phyloP scores from a whole-genome alignment of 2,329 filamentous ascomycete genomes.

The Tricladium varicosporioides region DNA sequence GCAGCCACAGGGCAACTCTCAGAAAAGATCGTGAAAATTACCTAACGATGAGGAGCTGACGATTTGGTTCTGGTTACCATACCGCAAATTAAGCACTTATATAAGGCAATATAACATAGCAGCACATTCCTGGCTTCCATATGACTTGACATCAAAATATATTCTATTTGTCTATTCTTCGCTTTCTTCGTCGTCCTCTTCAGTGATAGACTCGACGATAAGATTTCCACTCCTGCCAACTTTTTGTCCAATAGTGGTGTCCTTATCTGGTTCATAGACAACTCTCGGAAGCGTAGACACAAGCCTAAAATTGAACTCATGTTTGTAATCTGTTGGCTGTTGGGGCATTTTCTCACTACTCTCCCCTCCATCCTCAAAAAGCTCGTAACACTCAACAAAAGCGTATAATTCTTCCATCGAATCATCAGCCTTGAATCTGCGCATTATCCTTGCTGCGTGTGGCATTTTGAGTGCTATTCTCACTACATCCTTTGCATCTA shows the following conservation, averaged over 20 bases:
- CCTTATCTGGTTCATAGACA: constrained; percentile 69
- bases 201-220: constrained; percentile 72
- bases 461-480: constrained; percentile 68
- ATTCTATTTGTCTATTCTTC: constrained; percentile 8
- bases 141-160: too few relatives aligned
- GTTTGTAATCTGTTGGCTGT: constrained; percentile 67
- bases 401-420: constrained; percentile 88
- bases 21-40: too few relatives aligned
- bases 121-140: too few relatives aligned
- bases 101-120: too few relatives aligned
- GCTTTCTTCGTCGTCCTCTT: constrained; percentile 28
- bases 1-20: too few relatives aligned
- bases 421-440: constrained; percentile 68
- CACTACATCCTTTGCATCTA: constrained; percentile 65
- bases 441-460: constrained; percentile 65
- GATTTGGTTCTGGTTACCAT: too few relatives aligned
- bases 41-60: too few relatives aligned
- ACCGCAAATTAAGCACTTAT: too few relatives aligned
- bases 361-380: constrained; percentile 46
- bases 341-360: constrained; percentile 21
- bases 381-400: constrained; percentile 87
- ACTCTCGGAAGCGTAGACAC: constrained; percentile 82
- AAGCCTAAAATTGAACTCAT: constrained; percentile 81
- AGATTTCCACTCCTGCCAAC: constrained; percentile 84
- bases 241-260: constrained; percentile 65